Percentiles rank a stretch among this genome's conserved stretches.
phyloP scores from a whole-genome alignment of 2,329 filamentous ascomycete genomes.

The Hymenoscyphus fraxineus region DNA sequence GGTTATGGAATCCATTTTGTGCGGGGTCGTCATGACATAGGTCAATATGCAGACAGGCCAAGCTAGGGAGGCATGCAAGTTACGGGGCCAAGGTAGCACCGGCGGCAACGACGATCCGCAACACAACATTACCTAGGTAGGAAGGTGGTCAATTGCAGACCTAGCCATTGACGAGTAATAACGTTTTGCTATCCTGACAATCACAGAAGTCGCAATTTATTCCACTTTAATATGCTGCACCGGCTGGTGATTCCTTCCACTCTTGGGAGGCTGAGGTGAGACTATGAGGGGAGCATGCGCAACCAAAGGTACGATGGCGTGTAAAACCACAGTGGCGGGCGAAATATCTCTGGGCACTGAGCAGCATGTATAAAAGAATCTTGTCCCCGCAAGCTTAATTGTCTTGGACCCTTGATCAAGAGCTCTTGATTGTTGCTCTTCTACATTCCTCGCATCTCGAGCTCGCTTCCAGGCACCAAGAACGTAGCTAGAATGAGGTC shows the following conservation, averaged over 20 bases:
- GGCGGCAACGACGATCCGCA: background rate
- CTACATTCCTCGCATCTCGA: constrained; percentile 2
- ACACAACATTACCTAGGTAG: background rate
- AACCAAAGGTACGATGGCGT: background rate
- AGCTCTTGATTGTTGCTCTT: background rate
- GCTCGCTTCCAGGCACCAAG: background rate
- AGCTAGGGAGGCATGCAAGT: background rate
- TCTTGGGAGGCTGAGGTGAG: background rate
- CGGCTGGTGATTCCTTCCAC: background rate
- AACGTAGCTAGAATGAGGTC: constrained; percentile 10
- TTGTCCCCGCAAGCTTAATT: background rate
- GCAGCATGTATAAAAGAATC: background rate
- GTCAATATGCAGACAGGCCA: background rate
- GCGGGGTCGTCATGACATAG: background rate
- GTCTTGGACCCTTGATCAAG: background rate
- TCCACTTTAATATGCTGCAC: background rate
- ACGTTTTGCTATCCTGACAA: background rate
- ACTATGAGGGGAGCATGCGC: background rate
- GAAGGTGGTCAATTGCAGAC: background rate
- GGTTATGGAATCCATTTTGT: background rate
- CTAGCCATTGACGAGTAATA: background rate
- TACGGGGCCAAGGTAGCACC: background rate
- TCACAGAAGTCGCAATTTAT: background rate
- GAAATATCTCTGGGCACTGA: background rate
- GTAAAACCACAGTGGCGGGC: background rate